A percentile compares a stretch with the other conserved stretches of the same genome.
These are phyloP conservation scores for Tricladium varicosporioides DNA, from an alignment of 2,329 filamentous ascomycete species.

Conservation along the genomic window DNA sequence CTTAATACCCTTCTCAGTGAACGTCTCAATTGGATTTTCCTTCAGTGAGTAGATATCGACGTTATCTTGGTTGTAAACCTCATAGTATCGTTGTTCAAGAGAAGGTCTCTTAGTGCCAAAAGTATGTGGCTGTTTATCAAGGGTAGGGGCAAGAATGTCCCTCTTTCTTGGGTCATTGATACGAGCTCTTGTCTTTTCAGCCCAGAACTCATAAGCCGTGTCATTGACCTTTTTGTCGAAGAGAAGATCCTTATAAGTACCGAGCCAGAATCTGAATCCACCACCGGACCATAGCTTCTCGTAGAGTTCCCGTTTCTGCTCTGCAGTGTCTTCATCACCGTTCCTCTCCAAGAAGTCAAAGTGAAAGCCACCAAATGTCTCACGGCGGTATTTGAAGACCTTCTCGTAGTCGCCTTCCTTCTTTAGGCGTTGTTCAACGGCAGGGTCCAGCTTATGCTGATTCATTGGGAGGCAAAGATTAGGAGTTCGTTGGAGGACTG, in stretches of 20 bases:
- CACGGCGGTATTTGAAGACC: conserved; percentile 44
- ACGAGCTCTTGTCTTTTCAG: conserved; percentile 41
- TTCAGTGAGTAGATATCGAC: conserved; percentile 47
- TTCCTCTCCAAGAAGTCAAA: conserved; percentile 47
- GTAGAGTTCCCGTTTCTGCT: conserved; percentile 43
- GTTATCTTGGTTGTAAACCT: conserved; percentile 44
- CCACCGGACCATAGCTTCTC: conserved; percentile 45
- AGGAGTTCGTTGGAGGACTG: conserved; percentile 56
- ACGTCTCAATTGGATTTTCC: conserved; percentile 39
- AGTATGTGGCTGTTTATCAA: conserved; percentile 40
- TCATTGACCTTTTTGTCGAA: conserved; percentile 42
- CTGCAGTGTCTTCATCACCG: conserved; percentile 41
- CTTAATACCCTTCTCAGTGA: conserved; percentile 38
- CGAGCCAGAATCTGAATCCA: conserved; percentile 46
- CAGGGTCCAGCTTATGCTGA: conserved; percentile 41
- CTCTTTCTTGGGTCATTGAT: conserved; percentile 44
- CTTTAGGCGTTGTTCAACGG: conserved; percentile 44
- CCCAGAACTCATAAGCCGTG: conserved; percentile 48
- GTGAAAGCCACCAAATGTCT: conserved; percentile 49
- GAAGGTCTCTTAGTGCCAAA: conserved; percentile 47
- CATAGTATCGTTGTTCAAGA: conserved; percentile 49
- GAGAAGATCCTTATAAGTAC: conserved; percentile 46
- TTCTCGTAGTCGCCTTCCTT: conserved; percentile 36
- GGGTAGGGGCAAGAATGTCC: conserved; percentile 45
- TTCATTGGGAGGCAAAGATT: conserved; percentile 59